These are phyloP conservation scores for Rhodocollybia butyracea DNA, from an alignment of 768 basidiomycete genomes.

Conservation along the genomic window DNA sequence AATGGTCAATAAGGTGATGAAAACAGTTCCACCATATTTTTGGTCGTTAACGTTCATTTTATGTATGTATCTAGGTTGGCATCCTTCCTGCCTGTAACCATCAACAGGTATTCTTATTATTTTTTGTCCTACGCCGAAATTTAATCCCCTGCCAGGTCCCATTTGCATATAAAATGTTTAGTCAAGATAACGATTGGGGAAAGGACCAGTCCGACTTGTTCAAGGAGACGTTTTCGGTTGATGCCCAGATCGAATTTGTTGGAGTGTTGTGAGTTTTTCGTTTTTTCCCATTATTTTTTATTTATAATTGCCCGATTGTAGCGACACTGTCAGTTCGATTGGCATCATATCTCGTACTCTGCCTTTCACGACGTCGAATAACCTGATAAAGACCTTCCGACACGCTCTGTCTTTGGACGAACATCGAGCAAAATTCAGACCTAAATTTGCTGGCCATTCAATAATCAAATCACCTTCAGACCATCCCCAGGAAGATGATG, in stretches of 20 bases:
- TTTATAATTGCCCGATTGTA: constrained; percentile 17
- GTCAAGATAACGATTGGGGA: constrained; percentile 45
- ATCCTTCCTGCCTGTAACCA: neutral
- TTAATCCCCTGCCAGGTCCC: constrained; percentile 49
- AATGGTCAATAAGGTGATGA: too few species aligned
- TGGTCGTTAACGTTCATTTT: too few species aligned
- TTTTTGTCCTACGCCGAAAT: constrained; percentile 42
- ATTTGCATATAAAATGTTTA: constrained; percentile 66
- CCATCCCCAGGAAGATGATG: neutral
- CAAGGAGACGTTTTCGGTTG: constrained; percentile 51
- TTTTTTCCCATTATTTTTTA: neutral
- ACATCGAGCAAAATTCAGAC: constrained; percentile 26
- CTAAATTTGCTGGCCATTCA: constrained; percentile 2
- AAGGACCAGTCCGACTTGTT: constrained; percentile 49
- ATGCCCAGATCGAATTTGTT: constrained; percentile 55
- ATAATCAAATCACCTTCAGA: neutral
- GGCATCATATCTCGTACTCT: constrained; percentile 50
- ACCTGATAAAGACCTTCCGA: constrained; percentile 33
- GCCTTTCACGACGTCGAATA: constrained; percentile 57
- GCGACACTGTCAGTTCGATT: constrained; percentile 70
- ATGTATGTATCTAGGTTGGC: neutral
- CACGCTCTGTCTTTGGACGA: constrained; percentile 43
- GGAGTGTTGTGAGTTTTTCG: constrained; percentile 50
- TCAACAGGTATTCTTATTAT: constrained; percentile 25
- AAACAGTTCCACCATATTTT: too few species aligned